A percentile compares a stretch with the other conserved stretches of the same genome.
Conservation (phyloP, 208 protist genomes). For the Trypanosoma conorhini region DNA sequence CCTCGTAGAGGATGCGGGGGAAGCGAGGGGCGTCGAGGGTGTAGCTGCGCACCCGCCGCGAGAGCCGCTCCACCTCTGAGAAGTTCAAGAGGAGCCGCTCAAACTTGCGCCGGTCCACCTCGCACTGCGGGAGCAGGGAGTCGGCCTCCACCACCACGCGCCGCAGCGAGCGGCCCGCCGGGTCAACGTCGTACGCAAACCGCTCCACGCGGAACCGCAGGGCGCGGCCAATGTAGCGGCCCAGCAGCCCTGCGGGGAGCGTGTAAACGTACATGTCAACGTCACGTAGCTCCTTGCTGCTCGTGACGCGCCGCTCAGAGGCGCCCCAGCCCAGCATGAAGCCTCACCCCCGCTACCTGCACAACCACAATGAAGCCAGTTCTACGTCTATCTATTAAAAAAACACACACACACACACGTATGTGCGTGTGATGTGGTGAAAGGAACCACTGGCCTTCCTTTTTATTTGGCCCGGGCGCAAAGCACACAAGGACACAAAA, state of each 20-base stretch:
- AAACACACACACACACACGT: no score
- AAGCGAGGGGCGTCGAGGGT: slow-evolving; percentile 66
- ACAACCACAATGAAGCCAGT: no score
- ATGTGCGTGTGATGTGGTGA: neutral
- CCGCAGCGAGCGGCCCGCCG: slow-evolving; percentile 32
- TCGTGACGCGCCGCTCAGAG: slow-evolving; percentile 18
- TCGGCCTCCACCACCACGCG: slow-evolving; percentile 73
- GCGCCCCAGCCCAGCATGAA: slow-evolving; percentile 15
- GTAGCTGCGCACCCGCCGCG: slow-evolving; percentile 42
- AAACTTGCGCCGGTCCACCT: slow-evolving; percentile 56
- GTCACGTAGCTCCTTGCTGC: slow-evolving; percentile 49
- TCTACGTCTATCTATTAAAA: no score
- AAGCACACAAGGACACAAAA: neutral
- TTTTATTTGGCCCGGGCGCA: neutral
- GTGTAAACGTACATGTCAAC: slow-evolving; percentile 89
- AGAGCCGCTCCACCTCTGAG: slow-evolving; percentile 63
- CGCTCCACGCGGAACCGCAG: slow-evolving; percentile 66
- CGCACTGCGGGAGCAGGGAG: slow-evolving; percentile 74
- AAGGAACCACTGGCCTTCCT: neutral
- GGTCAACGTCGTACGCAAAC: slow-evolving; percentile 58
- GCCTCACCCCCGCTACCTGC: slow-evolving; percentile 1
- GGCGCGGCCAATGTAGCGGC: slow-evolving; percentile 67
- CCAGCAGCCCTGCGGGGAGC: slow-evolving; percentile 62
- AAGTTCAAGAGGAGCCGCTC: slow-evolving; percentile 55
- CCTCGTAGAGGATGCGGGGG: slow-evolving; percentile 69